phyloP scores from a whole-genome alignment of 805 yeast genomes.

The Dipodascopsis tothii region DNA sequence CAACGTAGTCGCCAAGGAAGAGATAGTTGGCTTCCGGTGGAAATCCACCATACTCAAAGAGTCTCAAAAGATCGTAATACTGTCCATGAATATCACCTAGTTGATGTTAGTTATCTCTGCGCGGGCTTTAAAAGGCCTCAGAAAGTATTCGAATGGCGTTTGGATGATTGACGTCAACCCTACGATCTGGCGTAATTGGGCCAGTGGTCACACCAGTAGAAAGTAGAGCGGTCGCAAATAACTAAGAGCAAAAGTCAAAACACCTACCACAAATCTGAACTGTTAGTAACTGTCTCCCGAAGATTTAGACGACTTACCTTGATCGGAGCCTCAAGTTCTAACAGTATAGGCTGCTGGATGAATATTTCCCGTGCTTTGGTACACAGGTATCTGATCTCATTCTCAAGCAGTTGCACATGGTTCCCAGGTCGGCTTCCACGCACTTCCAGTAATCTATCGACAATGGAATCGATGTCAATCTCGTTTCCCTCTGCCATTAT shows the following conservation, averaged over 20 bases:
- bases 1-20: constrained; percentile 95
- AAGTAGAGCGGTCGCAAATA: too few relatives aligned
- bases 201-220: too few relatives aligned
- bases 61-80: constrained; percentile 87
- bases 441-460: constrained; percentile 92
- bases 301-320: too few relatives aligned
- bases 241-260: too few relatives aligned
- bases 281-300: too few relatives aligned
- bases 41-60: constrained; percentile 97
- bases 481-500: constrained; percentile 49
- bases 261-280: too few relatives aligned
- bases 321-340: constrained; percentile 95
- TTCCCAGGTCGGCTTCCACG: constrained; percentile 98
- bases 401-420: constrained; percentile 88
- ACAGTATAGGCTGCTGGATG: constrained; percentile 91
- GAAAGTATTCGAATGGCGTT: too few relatives aligned
- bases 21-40: constrained; percentile 97
- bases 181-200: too few relatives aligned
- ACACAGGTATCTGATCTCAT: constrained; percentile 89
- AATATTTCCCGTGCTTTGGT: constrained; percentile 97
- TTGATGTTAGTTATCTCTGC: too few relatives aligned
- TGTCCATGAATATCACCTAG: constrained; percentile 96
- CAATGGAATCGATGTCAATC: constrained; percentile 93
- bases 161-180: too few relatives aligned
- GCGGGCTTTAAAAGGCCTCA: too few relatives aligned